Conservation (phyloP, 2,329 filamentous ascomycete genomes). For the Colletotrichum sp. region DNA sequence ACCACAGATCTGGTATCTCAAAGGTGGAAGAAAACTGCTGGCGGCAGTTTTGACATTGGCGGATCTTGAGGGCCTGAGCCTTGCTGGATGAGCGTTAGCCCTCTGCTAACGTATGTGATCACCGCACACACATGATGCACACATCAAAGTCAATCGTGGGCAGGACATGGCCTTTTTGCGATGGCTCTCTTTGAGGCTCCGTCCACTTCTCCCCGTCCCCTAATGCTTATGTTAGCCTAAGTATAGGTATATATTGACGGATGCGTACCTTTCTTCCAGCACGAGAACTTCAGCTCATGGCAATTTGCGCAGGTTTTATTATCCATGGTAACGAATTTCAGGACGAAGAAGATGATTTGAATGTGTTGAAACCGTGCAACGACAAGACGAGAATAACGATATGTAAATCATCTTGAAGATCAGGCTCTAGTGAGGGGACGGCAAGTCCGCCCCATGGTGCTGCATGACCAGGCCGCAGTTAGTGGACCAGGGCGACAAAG, state of each 20-base stretch:
- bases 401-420: not conserved
- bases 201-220: too few relatives aligned
- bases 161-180: not conserved
- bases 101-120: too few relatives aligned
- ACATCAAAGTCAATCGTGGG: not conserved
- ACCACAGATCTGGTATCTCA: slow-evolving; percentile 37
- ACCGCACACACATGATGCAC: slow-evolving; percentile 2
- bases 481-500: not conserved
- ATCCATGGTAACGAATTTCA: not conserved
- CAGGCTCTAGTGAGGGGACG: not conserved
- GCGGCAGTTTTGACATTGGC: slow-evolving; percentile 30
- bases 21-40: slow-evolving; percentile 26
- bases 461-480: not conserved
- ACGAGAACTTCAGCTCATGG: not conserved
- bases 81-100: slow-evolving; percentile 25
- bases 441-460: not conserved
- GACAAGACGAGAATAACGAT: not conserved
- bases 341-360: not conserved
- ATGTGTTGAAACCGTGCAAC: not conserved
- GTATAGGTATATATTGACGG: too few relatives aligned
- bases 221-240: too few relatives aligned
- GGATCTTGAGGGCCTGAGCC: slow-evolving; percentile 33
- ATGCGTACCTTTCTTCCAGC: slow-evolving; percentile 12
- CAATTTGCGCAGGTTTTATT: not conserved
- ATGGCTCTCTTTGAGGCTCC: too few relatives aligned